These are phyloP conservation scores for Aureobasidium leucospermi DNA, from an alignment of 2,329 filamentous ascomycete genomes.

Conservation along the genomic window DNA sequence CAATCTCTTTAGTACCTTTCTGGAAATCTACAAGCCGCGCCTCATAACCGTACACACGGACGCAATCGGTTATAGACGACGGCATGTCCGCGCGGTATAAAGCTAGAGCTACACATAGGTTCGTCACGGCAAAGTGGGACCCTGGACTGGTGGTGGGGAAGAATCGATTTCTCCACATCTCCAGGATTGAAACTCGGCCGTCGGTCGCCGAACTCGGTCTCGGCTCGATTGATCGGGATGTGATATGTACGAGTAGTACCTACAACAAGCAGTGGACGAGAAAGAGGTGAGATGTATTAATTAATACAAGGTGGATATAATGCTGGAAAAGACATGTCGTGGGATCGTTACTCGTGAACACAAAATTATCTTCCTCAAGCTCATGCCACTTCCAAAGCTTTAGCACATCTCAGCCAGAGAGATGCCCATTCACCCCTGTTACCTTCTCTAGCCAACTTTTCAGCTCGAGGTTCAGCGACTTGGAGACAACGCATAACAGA, in stretches of 20 bases:
- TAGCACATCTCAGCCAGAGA: slow-evolving; percentile 3
- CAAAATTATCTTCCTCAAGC: neutral
- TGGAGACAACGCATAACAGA: slow-evolving; percentile 49
- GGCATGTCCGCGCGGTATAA: slow-evolving; percentile 10
- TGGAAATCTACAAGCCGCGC: neutral
- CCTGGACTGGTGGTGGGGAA: neutral
- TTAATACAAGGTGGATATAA: neutral
- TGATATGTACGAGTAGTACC: neutral
- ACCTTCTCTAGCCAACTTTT: slow-evolving; percentile 18
- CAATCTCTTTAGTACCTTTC: neutral
- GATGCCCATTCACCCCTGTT: slow-evolving; percentile 12
- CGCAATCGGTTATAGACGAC: neutral
- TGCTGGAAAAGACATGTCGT: neutral
- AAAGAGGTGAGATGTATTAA: neutral
- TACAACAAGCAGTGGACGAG: neutral
- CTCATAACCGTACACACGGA: slow-evolving; percentile 2
- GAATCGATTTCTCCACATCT: slow-evolving; percentile 12
- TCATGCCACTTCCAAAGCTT: neutral
- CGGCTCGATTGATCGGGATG: neutral
- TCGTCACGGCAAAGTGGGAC: slow-evolving; percentile 12
- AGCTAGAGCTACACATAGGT: neutral
- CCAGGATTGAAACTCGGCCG: neutral
- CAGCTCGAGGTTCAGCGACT: slow-evolving; percentile 48
- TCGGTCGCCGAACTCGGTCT: neutral
- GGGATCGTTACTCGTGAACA: neutral